A percentile compares a stretch with the other conserved stretches of the same genome.
Conservation (phyloP, 1,284 basidiomycete genomes). For the Sporisorium sorghi region DNA sequence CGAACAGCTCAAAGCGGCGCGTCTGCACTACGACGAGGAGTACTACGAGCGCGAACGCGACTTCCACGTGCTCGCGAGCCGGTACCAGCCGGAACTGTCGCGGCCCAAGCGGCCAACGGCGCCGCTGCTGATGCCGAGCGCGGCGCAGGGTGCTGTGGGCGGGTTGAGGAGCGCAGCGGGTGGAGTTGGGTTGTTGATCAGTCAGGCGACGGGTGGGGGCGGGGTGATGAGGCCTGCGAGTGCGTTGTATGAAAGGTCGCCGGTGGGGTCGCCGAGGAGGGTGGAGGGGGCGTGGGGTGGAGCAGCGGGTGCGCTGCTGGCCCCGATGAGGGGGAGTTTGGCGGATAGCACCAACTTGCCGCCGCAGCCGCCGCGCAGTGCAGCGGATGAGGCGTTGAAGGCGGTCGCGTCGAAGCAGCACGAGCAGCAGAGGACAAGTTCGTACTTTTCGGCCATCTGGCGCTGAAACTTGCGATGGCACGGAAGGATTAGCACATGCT, state of each 20-base stretch:
- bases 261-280: neutral
- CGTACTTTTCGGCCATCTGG: conserved; percentile 38
- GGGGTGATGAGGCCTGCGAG: conserved; percentile 28
- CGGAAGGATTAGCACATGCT: neutral
- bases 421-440: neutral
- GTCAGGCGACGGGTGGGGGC: conserved; percentile 17
- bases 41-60: conserved; percentile 37
- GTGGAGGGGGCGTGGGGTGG: too few species aligned
- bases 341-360: conserved; percentile 7
- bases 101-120: conserved; percentile 19
- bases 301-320: too few species aligned
- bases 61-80: conserved; percentile 23
- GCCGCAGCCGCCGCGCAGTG: neutral
- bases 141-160: conserved; percentile 8
- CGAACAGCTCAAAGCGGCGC: conserved; percentile 34
- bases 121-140: conserved; percentile 41
- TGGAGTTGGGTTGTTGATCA: conserved; percentile 13
- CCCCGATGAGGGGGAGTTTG: neutral
- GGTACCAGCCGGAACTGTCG: conserved; percentile 32
- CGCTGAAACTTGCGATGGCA: neutral
- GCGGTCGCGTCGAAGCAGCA: neutral
- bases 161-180: conserved; percentile 22
- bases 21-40: conserved; percentile 40
- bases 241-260: neutral
- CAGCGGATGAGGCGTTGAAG: neutral